Percentiles rank a stretch among this genome's conserved stretches.
phyloP scores from a whole-genome alignment of 345 rosid genomes.

The Populus pruinosa region DNA sequence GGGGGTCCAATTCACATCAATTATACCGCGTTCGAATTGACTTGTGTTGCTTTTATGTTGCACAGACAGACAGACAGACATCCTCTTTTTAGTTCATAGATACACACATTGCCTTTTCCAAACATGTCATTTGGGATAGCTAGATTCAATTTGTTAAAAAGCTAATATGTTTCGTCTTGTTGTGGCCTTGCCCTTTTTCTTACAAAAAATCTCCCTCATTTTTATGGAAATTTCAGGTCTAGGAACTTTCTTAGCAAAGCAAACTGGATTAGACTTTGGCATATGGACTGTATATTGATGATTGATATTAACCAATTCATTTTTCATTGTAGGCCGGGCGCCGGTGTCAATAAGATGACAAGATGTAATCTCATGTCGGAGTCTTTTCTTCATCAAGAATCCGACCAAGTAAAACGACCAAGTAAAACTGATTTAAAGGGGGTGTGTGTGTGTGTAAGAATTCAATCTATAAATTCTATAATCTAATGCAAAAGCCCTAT shows the following conservation, averaged over 20 bases:
- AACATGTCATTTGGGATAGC: neutral
- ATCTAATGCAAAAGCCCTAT: no score
- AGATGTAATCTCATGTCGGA: no score
- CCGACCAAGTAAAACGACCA: no score
- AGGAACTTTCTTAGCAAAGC: conserved; percentile 8
- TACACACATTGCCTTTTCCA: conserved; percentile 4
- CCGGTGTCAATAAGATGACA: no score
- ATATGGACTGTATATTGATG: neutral
- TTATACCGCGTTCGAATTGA: conserved; percentile 27
- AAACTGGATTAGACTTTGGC: neutral
- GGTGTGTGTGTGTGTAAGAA: no score
- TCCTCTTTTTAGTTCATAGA: neutral
- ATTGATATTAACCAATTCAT: neutral
- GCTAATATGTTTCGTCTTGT: neutral
- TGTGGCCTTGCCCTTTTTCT: neutral
- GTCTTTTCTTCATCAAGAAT: no score
- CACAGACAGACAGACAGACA: conserved; percentile 22
- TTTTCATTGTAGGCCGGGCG: no score
- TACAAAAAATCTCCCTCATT: neutral
- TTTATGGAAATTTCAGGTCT: conserved; percentile 12
- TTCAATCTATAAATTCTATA: no score
- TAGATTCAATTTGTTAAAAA: conserved; percentile 21
- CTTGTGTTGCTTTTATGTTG: conserved; percentile 1
- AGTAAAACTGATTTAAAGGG: no score
- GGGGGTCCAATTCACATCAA: conserved; percentile 35